phyloP scores from a whole-genome alignment of 768 basidiomycete species.

The Termitomyces sp. region DNA sequence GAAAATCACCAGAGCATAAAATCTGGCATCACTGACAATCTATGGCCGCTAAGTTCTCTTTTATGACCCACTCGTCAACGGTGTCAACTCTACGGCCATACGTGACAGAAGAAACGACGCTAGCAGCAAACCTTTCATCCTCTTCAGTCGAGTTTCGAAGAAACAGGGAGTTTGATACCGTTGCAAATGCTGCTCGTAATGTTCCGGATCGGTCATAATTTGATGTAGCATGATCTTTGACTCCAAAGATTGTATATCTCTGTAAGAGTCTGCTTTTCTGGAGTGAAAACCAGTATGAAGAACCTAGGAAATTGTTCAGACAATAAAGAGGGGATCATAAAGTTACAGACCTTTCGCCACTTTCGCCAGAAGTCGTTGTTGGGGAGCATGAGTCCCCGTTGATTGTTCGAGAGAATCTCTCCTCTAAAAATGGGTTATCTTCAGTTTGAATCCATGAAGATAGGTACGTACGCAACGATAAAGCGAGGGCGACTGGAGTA shows the following conservation, averaged over 20 bases:
- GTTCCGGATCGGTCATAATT: conserved; percentile 32
- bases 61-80: conserved; percentile 45
- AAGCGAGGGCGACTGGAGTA: conserved; percentile 48
- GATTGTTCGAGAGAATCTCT: conserved; percentile 44
- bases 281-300: conserved; percentile 42
- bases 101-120: conserved; percentile 39
- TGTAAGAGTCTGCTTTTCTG: conserved; percentile 38
- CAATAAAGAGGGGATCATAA: not conserved
- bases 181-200: conserved; percentile 39
- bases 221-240: conserved; percentile 41
- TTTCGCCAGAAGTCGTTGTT: conserved; percentile 41
- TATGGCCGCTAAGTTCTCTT: conserved; percentile 41
- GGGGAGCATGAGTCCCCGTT: conserved; percentile 43
- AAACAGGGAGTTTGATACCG: conserved; percentile 20
- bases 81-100: conserved; percentile 40
- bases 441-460: not conserved
- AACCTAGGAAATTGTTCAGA: conserved; percentile 23
- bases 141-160: not conserved
- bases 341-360: conserved; percentile 38
- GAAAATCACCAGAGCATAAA: not conserved
- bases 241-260: conserved; percentile 46
- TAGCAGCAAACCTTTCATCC: conserved; percentile 35
- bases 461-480: conserved; percentile 33
- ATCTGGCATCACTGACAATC: conserved; percentile 29
- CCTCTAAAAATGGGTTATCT: conserved; percentile 21